Evolutionary conservation across 2,329 filamentous ascomycete genomes (phyloP), one percentile per base, ranked within the genome.

Genomic region (Fusarium odoratissimum): DNA sequence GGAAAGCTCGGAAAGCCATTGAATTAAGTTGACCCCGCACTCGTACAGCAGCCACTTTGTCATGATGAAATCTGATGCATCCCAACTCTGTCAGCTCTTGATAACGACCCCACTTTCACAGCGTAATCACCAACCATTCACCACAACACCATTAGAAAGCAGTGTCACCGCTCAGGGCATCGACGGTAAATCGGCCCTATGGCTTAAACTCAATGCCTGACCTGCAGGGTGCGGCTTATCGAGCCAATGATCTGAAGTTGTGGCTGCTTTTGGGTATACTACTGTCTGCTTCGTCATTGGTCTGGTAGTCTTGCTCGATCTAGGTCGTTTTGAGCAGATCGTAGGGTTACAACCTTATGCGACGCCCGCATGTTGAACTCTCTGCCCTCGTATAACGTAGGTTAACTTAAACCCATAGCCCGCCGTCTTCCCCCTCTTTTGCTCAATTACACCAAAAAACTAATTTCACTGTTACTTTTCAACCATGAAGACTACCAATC

Each of bases 401-500:
- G 28, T 6, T 14, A 33, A 51, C 30, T 51, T 51, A 57, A 35
- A 21, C 51, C 57, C 44, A 28, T 10, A 23, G 31, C 23, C 8
- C 8, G 30, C 54, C 25, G 19, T 25, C 30, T 30, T 16, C 17
- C 35, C 45, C 44, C 25, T 46, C 48, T 19, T 31, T 16, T 19
- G 3, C 23, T n/a, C 16, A 31, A 2, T 16, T 23, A 11, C 28
- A 41, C 28, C 25, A 2, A n/a, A 21, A n/a, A 9, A 7, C 12
- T 30, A 31, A 9, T 21, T 19, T 21, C 7, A 23, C 4, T 16
- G 33, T 8, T 16, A 8, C 23, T 9, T 60, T 6, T 12, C 7
- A 37, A 60, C 6, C 52, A 72, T 71, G 63, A 67, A 75, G 48
- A 76, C 73, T 4, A 56, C 64, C 19, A 78, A 78, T 49, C 75